Percentiles rank a stretch among this genome's conserved stretches.
These are phyloP conservation scores for Asterella californica DNA, from an alignment of 225 moss, liverwort and hornwort genomes.

Conservation along the genomic window DNA sequence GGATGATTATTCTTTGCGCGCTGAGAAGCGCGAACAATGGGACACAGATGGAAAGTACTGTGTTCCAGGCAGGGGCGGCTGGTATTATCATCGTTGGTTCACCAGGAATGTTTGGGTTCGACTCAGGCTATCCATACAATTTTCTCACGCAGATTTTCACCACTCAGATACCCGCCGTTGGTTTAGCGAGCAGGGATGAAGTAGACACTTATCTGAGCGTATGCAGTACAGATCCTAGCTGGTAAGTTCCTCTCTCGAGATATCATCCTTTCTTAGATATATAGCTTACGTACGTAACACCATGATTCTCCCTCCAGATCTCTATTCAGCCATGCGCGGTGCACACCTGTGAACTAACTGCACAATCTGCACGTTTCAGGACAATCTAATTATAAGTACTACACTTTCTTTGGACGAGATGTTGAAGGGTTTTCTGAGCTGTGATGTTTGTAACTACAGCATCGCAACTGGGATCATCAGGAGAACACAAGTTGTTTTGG, in stretches of 20 bases:
- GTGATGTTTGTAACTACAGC: not conserved
- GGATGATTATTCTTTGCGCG: not conserved
- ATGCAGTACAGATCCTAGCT: not conserved
- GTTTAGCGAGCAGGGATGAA: not conserved
- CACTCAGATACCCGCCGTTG: not conserved
- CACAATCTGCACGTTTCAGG: not conserved
- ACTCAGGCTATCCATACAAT: not conserved
- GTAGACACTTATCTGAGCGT: not conserved
- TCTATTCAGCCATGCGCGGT: too few relatives aligned
- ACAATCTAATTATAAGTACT: not conserved
- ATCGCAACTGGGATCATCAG: constrained; percentile 1
- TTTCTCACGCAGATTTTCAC: not conserved
- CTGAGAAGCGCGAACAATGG: not conserved
- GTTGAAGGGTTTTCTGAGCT: not conserved
- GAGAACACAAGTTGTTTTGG: not conserved
- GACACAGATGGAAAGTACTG: not conserved
- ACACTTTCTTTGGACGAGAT: not conserved
- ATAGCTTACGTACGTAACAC: not conserved
- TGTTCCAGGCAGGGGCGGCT: not conserved
- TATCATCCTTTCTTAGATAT: not conserved
- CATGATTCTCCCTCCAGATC: not conserved
- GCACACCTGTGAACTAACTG: not conserved
- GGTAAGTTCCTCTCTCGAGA: not conserved
- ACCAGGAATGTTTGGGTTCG: not conserved
- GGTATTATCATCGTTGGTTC: not conserved